phyloP scores from a whole-genome alignment of 768 basidiomycete species.

The Lactarius quietus region DNA sequence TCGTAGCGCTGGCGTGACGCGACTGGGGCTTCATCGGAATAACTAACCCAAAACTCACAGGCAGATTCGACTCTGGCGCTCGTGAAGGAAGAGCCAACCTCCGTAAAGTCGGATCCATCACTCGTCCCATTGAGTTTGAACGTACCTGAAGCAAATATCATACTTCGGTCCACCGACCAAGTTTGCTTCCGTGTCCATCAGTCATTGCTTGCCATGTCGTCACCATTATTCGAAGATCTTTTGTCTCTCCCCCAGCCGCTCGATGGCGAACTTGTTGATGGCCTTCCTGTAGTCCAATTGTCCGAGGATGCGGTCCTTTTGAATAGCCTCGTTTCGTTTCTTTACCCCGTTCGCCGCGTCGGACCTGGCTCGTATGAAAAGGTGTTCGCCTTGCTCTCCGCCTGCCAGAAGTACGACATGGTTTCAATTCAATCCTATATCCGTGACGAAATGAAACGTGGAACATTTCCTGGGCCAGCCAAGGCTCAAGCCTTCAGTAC shows the following conservation, averaged over 20 bases:
- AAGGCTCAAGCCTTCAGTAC: too few relatives aligned
- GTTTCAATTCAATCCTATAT: too few relatives aligned
- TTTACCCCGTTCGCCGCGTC: conserved; percentile 2
- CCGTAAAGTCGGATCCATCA: background rate
- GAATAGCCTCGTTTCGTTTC: background rate
- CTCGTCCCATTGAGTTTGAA: background rate
- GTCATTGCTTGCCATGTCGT: background rate
- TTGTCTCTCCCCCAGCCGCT: background rate
- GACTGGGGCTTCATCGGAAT: background rate
- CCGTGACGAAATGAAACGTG: too few relatives aligned
- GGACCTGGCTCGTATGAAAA: background rate
- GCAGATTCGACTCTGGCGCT: background rate
- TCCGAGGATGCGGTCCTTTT: background rate
- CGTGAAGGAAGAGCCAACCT: background rate
- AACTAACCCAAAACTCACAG: background rate
- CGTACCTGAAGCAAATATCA: background rate
- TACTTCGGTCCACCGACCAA: background rate
- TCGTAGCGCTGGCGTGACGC: background rate
- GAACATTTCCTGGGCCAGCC: too few relatives aligned
- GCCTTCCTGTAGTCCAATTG: too few relatives aligned
- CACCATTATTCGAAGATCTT: background rate
- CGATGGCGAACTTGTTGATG: background rate
- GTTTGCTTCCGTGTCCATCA: background rate
- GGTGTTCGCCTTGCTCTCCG: too few relatives aligned
- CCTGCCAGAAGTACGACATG: too few relatives aligned